Percentiles rank a stretch among this genome's conserved stretches.
These are phyloP conservation scores for Lipomyces sp. DNA, from an alignment of 805 yeast genomes.

Conservation along the genomic window DNA sequence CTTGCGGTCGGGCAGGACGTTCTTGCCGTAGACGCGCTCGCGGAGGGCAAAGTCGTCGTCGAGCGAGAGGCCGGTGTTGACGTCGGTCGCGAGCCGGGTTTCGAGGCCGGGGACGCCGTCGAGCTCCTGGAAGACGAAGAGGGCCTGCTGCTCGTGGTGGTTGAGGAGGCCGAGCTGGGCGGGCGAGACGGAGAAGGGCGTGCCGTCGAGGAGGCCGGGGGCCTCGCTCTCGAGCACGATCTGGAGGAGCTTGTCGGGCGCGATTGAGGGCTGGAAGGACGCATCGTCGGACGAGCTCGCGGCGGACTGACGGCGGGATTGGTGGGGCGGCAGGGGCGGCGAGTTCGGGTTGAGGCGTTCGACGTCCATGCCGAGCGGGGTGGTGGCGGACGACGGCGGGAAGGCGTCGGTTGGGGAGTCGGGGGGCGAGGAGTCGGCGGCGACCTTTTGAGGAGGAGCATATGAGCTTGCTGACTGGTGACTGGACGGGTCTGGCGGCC, in stretches of 20 bases:
- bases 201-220: conserved; percentile 9
- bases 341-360: not conserved
- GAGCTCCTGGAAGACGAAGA: conserved; percentile 37
- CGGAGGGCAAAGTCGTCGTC: conserved; percentile 38
- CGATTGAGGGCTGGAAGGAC: conserved; percentile 18
- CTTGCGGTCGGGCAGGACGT: conserved; percentile 67
- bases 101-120: conserved; percentile 41
- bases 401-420: not conserved
- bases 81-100: conserved; percentile 35
- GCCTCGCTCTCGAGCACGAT: conserved; percentile 15
- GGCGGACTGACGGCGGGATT: not conserved
- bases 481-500: too few relatives aligned
- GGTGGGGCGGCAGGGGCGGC: conserved; percentile 6
- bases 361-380: not conserved
- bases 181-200: conserved; percentile 29
- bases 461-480: not conserved
- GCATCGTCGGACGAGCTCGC: conserved; percentile 4
- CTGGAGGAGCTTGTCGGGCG: conserved; percentile 18
- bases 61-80: conserved; percentile 35
- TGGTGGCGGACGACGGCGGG: not conserved
- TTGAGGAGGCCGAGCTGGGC: conserved; percentile 26
- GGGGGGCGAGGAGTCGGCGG: not conserved
- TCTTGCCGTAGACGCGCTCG: conserved; percentile 57
- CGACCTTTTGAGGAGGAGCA: not conserved
- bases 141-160: conserved; percentile 42